Evolutionary conservation across 208 protist genomes (phyloP), one percentile per base, ranked within the genome.

Genomic region (Wallacemonas sp.): DNA sequence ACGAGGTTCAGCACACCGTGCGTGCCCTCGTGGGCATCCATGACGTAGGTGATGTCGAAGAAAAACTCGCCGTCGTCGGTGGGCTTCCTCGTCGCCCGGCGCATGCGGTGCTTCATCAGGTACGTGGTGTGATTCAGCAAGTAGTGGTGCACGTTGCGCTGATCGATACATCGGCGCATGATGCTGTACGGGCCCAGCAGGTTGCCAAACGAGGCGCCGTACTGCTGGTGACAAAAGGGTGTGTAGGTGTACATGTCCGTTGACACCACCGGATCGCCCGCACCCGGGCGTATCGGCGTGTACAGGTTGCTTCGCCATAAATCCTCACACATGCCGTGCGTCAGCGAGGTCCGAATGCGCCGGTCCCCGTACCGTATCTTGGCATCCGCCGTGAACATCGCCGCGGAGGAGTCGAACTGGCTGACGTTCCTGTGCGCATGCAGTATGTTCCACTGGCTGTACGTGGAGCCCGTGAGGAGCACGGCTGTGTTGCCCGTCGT

Each of bases 151-250:
- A 92, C 82, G 61, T 78, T 49, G 14, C 72, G 46, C 16, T 71
- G 62, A 25, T 69, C 82, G 31, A 92, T 83, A 62, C 82, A 92
- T 18, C 86, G 79, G 20, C 62, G 50, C 3, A 75, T 39, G 31
- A 92, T 89, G 66, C 86, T 89, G 73, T 83, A 87, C 10, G 77
- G 70, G 14, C 86, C 82, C 28, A 77, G 49, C 29, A 81, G 86
- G 63, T 89, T 89, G 31, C 80, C 65, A 25, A 72, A 57, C 11
- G 66, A 39, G 5, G 67, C 74, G 5, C 70, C 71, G 59, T 87
- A 92, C 28, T 87, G 71, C 1, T 72, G 23, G 59, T 92, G 76
- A 57, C 82, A 92, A n/a, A 87, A 76, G 5, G 86, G 82, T 3
- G 74, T 61, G 69, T 76, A 89, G 23, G 71, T 59, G 64, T 92